phyloP scores from a whole-genome alignment of 1,284 basidiomycete species.

The Cryptococcus hybrid region DNA sequence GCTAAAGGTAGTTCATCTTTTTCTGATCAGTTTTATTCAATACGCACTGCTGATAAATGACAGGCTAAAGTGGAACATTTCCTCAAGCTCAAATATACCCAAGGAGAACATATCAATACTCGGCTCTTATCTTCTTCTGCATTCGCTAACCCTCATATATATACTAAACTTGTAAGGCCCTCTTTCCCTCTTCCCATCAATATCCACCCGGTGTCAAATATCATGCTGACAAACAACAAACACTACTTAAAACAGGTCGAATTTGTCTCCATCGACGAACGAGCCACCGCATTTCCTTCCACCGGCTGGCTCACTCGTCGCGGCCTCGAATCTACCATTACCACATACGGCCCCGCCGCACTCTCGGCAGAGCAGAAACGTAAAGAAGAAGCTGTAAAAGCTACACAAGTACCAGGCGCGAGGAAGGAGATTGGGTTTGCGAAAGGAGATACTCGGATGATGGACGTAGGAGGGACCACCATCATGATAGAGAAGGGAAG shows the following conservation, averaged over 20 bases:
- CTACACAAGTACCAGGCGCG: constrained; percentile 56
- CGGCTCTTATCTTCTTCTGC: constrained; percentile 83
- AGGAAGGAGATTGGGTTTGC: constrained; percentile 62
- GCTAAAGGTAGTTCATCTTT: constrained; percentile 57
- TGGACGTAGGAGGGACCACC: constrained; percentile 6
- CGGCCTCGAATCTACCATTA: constrained; percentile 23
- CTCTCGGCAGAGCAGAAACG: constrained; percentile 57
- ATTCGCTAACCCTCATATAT: constrained; percentile 93
- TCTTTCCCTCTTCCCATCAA: background rate
- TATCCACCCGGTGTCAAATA: too few species aligned
- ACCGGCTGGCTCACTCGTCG: constrained; percentile 38
- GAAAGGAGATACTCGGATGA: background rate
- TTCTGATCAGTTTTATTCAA: background rate
- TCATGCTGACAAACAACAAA: too few species aligned
- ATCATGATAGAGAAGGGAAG: constrained; percentile 12
- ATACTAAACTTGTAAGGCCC: constrained; percentile 65
- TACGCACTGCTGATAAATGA: background rate
- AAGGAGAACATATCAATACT: constrained; percentile 88
- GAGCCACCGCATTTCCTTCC: constrained; percentile 71
- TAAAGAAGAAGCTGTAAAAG: constrained; percentile 59
- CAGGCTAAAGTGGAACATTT: constrained; percentile 79
- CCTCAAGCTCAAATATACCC: constrained; percentile 66
- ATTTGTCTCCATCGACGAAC: constrained; percentile 85
- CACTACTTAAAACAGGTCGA: constrained; percentile 58
- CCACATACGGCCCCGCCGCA: constrained; percentile 28